Evolutionary conservation across 345 rosid species (phyloP).

Genomic region (Abelmoschus esculentus): DNA sequence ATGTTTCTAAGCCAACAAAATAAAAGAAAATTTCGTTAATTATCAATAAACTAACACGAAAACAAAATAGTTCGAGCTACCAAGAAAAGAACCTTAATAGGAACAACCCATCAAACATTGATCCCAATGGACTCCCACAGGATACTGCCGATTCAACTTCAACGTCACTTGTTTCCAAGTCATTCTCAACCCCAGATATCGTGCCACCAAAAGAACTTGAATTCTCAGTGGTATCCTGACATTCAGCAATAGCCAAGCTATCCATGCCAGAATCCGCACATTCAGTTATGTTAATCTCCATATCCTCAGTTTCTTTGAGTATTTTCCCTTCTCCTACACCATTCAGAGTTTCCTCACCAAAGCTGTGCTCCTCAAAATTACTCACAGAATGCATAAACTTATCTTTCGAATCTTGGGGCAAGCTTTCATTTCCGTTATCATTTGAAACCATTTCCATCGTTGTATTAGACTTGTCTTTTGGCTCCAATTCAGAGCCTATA

Average conservation of each 20-base stretch:
- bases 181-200: conserved; percentile 34
- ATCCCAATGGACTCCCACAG: conserved; percentile 18
- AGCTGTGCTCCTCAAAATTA: not conserved
- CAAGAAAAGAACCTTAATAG: conserved; percentile 35
- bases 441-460: conserved; percentile 17
- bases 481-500: conserved; percentile 39
- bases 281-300: conserved; percentile 47
- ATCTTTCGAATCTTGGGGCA: conserved; percentile 24
- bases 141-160: conserved; percentile 56
- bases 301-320: conserved; percentile 17
- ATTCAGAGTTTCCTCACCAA: conserved; percentile 15
- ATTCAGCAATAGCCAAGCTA: conserved; percentile 19
- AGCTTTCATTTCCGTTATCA: conserved; percentile 20
- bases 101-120: conserved; percentile 19
- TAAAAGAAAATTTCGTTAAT: not conserved
- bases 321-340: conserved; percentile 13
- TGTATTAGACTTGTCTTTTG: conserved; percentile 20
- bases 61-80: not conserved
- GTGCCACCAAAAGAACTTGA: conserved; percentile 77
- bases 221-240: conserved; percentile 48
- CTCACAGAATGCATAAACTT: conserved; percentile 14
- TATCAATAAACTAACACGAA: not conserved
- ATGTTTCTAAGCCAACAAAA: not conserved
- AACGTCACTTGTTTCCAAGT: conserved; percentile 35
- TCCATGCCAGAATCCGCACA: conserved; percentile 12